Percentiles rank a stretch among this genome's conserved stretches.
These are phyloP conservation scores for Vigna unguiculata DNA, from an alignment of 306 rosid species.

Conservation along the genomic window DNA sequence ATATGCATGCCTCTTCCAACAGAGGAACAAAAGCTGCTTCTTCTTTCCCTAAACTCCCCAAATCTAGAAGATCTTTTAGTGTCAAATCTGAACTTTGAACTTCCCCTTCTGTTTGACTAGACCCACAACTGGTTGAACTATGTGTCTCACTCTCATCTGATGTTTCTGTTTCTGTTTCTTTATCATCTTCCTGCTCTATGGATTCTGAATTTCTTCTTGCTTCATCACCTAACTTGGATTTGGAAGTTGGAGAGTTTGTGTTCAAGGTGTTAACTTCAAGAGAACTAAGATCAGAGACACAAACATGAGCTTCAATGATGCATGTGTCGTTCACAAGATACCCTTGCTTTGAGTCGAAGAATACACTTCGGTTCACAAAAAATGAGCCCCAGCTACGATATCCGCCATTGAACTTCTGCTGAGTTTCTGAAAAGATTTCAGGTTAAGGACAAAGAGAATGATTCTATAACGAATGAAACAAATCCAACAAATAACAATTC, in stretches of 20 bases:
- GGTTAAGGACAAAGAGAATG: neutral
- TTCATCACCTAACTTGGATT: neutral
- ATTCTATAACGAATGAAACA: neutral
- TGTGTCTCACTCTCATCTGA: constrained; percentile 21
- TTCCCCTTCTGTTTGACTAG: constrained; percentile 34
- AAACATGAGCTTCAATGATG: constrained; percentile 74
- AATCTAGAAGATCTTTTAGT: constrained; percentile 45
- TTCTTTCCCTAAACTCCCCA: constrained; percentile 31
- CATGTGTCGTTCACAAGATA: constrained; percentile 74
- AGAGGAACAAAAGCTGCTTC: constrained; percentile 42
- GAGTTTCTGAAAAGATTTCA: constrained; percentile 58
- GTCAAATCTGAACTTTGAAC: constrained; percentile 39
- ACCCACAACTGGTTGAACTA: neutral
- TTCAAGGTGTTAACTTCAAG: neutral
- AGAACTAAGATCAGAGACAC: constrained; percentile 42
- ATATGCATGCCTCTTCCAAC: constrained; percentile 46
- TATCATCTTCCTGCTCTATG: constrained; percentile 13
- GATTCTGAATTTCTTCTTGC: constrained; percentile 19
- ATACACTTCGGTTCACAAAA: constrained; percentile 71
- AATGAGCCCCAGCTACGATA: constrained; percentile 88
- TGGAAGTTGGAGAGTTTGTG: neutral
- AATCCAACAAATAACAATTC: no score
- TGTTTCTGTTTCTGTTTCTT: constrained; percentile 32
- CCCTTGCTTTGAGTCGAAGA: constrained; percentile 71
- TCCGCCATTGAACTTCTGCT: constrained; percentile 82